Evolutionary conservation across 768 basidiomycete genomes (phyloP).

Genomic region (Boletellus emodensis): DNA sequence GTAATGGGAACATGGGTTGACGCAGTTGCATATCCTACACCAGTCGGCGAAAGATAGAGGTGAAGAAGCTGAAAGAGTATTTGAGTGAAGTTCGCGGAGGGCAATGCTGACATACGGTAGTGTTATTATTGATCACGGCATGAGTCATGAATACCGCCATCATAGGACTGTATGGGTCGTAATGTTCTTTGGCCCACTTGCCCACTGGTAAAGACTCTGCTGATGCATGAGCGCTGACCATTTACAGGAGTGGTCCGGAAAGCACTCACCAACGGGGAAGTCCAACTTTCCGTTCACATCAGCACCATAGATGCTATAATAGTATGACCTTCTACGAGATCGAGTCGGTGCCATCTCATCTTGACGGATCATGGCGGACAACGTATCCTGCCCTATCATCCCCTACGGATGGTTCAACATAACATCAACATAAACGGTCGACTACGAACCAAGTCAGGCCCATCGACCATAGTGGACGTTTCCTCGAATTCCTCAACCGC

Average conservation of each 20-base stretch:
- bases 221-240: not conserved
- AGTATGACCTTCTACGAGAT: conserved; percentile 53
- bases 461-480: conserved; percentile 8
- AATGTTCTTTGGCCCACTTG: conserved; percentile 55
- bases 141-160: conserved; percentile 71
- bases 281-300: conserved; percentile 47
- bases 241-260: not conserved
- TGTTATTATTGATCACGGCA: conserved; percentile 65
- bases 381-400: conserved; percentile 65
- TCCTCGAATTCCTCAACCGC: conserved; percentile 18
- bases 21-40: conserved; percentile 16
- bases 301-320: conserved; percentile 37
- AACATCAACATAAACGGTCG: not conserved
- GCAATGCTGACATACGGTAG: conserved; percentile 21
- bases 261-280: conserved; percentile 51
- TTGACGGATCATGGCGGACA: conserved; percentile 68
- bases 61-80: conserved; percentile 43
- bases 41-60: conserved; percentile 37
- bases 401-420: conserved; percentile 42
- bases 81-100: not conserved
- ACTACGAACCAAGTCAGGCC: conserved; percentile 24
- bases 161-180: conserved; percentile 51
- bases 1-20: conserved; percentile 59
- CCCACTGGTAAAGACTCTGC: conserved; percentile 57
- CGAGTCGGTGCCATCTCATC: conserved; percentile 63